Base-by-base conservation (phyloP, 495 filamentous ascomycete species). In the Articulospora tetracladia region DNA sequence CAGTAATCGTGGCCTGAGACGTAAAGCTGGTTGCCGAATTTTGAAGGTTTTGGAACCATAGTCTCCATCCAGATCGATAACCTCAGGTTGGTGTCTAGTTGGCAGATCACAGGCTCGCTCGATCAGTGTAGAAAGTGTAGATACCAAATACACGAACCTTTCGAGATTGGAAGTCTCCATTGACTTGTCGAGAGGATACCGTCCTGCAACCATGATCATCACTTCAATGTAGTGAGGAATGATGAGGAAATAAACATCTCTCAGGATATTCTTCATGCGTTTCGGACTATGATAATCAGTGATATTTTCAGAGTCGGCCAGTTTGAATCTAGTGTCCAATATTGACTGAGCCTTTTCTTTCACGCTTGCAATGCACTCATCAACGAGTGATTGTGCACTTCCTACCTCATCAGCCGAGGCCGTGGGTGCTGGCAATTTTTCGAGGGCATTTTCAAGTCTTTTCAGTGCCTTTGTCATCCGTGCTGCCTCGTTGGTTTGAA, bases 241-340 rank as follows among this genome's bases (percentile, higher is more conserved):
- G 8, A 4, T 53, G 22, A 30, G 50, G 25, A 53, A 53, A n/a
- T 53, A 53, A 30, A 53, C n/a, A 17, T 53, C 50, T 53, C 50
- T 26, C 7, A 53, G 25, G 7, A 53, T 30, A 30, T 19, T 3
- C 15, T 53, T 53, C 30, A 15, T 19, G 17, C 28, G 25, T n/a
- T 3, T 3, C 12, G 3, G 13, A 12, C 24, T 17, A 7, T 53
- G n/a, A 25, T 11, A 17, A 12, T 15, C 50, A 30, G 12, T 30
- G 1, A 8, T 8, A 13, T 53, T 10, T 53, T 15, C 12, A 20
- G 25, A 26, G 15, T 11, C 15, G 12, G 23, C 17, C 8, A 4
- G 3, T 22, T 3, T 44, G 11, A 53, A 53, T 32, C 25, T 53
- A 19, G 17, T 30, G 1, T 28, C 25, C 13, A 53, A 17, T 15